A percentile compares a stretch with the other conserved stretches of the same genome.
Conservation (phyloP, 2,329 filamentous ascomycete species). For the Fusarium sp. region DNA sequence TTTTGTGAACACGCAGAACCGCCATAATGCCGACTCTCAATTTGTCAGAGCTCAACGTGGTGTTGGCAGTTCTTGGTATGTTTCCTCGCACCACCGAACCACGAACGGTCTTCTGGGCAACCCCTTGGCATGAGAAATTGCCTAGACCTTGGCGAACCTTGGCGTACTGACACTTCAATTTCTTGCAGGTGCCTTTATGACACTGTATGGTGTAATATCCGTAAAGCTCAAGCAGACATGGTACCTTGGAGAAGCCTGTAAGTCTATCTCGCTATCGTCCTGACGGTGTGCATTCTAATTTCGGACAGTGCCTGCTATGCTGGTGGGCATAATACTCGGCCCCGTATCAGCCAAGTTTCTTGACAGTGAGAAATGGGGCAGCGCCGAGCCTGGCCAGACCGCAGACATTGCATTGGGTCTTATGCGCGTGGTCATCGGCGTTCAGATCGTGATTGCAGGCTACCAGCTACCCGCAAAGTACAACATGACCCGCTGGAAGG, state of each 20-base stretch:
- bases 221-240: slow-evolving; percentile 64
- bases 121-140: background rate
- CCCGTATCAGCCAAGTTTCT: slow-evolving; percentile 66
- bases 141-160: slow-evolving; percentile 12
- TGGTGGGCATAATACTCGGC: slow-evolving; percentile 65
- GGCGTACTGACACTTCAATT: slow-evolving; percentile 16
- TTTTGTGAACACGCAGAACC: background rate
- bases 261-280: slow-evolving; percentile 36
- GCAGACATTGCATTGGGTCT: slow-evolving; percentile 17
- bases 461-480: slow-evolving; percentile 71
- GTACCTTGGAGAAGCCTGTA: slow-evolving; percentile 66
- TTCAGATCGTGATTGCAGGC: slow-evolving; percentile 72
- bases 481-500: slow-evolving; percentile 59
- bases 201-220: slow-evolving; percentile 62
- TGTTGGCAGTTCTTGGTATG: slow-evolving; percentile 58
- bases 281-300: background rate
- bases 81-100: background rate
- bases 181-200: slow-evolving; percentile 57
- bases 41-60: slow-evolving; percentile 64
- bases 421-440: slow-evolving; percentile 69
- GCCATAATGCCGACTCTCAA: slow-evolving; percentile 50
- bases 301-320: slow-evolving; percentile 62
- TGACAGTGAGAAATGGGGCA: slow-evolving; percentile 51
- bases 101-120: background rate
- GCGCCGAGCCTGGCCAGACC: slow-evolving; percentile 46